A percentile compares a stretch with the other conserved stretches of the same genome.
Conservation (phyloP, 163 green algal genomes). For the Scenedesmus sp. region DNA sequence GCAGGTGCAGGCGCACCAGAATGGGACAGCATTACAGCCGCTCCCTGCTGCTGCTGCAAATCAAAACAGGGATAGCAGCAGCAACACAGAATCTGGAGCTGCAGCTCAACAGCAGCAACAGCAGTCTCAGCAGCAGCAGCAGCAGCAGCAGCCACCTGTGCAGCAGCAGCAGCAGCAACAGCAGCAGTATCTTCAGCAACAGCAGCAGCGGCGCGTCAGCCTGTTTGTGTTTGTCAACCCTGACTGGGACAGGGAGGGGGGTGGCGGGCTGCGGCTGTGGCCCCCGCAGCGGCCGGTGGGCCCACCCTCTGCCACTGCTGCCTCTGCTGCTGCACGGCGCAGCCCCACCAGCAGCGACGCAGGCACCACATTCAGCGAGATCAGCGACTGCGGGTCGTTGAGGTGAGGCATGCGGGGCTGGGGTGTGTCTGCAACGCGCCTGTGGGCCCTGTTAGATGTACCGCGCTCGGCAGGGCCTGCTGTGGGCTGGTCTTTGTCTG, state of each 20-base stretch:
- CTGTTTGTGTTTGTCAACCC: slow-evolving; percentile 75
- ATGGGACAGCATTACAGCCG: neutral
- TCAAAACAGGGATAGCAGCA: neutral
- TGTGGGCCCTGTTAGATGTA: slow-evolving; percentile 6
- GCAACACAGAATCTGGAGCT: neutral
- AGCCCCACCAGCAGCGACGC: slow-evolving; percentile 61
- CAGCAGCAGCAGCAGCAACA: slow-evolving; percentile 26
- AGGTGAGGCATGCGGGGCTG: too few relatives aligned
- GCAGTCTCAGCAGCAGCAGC: neutral
- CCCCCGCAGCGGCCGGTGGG: slow-evolving; percentile 52
- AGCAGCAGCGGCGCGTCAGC: slow-evolving; percentile 64
- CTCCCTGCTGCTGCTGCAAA: neutral
- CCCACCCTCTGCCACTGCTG: neutral
- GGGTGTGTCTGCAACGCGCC: neutral
- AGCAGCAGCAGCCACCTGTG: neutral
- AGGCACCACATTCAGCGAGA: slow-evolving; percentile 58
- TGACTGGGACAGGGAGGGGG: slow-evolving; percentile 60
- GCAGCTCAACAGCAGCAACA: neutral
- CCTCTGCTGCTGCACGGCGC: slow-evolving; percentile 38
- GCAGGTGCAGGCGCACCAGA: neutral
- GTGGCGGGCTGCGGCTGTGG: slow-evolving; percentile 78
- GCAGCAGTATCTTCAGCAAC: neutral
- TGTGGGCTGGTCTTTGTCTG: neutral
- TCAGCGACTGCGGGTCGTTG: slow-evolving; percentile 60
- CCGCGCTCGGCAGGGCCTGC: neutral